Conservation (phyloP, 148 eudicot genomes). For the Dianthus caryophyllus region DNA sequence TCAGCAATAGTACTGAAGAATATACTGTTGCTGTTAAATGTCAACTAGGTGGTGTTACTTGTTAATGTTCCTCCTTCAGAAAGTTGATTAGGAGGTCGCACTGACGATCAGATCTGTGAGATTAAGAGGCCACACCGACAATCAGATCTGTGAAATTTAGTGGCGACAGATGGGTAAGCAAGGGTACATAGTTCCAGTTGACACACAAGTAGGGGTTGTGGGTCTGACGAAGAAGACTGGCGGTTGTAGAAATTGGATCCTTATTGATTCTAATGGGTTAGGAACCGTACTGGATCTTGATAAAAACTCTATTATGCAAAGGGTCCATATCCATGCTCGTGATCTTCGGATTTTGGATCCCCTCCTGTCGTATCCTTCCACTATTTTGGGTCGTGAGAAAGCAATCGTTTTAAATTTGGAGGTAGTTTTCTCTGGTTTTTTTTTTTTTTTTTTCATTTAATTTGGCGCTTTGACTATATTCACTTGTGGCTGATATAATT, state of each 20-base stretch:
- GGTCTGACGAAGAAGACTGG: conserved; percentile 36
- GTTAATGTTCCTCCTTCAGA: no score
- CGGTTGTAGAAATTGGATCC: conserved; percentile 47
- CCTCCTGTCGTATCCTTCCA: conserved; percentile 69
- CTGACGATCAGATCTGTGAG: neutral
- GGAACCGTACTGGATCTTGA: conserved; percentile 60
- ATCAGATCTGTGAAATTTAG: neutral
- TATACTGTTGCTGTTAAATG: no score
- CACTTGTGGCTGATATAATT: conserved; percentile 2
- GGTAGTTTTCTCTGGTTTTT: no score
- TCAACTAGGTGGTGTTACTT: no score
- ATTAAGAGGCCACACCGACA: no score
- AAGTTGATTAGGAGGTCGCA: no score
- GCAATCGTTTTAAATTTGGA: conserved; percentile 84
- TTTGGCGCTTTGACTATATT: conserved; percentile 1
- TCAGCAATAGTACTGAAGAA: no score
- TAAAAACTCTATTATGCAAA: conserved; percentile 73
- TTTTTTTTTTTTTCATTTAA: neutral
- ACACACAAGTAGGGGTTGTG: conserved; percentile 20
- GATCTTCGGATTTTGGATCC: conserved; percentile 87
- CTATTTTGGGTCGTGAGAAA: conserved; percentile 76
- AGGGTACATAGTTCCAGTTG: conserved; percentile 38
- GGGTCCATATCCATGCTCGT: conserved; percentile 81
- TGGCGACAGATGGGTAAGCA: conserved; percentile 36
- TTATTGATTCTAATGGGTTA: conserved; percentile 41